A percentile compares a stretch with the other conserved stretches of the same genome.
Conservation (phyloP, 1,284 basidiomycete genomes). For the Trichosporon sp. region DNA sequence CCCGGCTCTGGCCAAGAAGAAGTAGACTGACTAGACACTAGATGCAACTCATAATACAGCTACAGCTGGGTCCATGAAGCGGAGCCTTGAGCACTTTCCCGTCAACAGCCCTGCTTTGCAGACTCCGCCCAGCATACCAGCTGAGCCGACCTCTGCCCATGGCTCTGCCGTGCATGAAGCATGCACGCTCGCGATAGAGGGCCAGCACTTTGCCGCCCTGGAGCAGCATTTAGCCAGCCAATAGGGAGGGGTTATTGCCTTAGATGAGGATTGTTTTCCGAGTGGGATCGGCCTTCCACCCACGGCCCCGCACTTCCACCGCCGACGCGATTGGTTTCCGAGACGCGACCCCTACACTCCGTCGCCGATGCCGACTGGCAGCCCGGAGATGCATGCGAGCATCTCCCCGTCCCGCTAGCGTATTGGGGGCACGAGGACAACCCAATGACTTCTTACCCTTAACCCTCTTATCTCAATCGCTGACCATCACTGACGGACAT, state of each 20-base stretch:
- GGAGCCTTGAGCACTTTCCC: no score
- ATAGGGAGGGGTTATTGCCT: background rate
- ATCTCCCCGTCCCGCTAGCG: no score
- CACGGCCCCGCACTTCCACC: background rate
- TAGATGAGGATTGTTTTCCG: background rate
- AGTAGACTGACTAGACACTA: constrained; percentile 2
- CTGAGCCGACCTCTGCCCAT: no score
- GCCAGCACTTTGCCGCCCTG: background rate
- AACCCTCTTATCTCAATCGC: no score
- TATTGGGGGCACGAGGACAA: no score
- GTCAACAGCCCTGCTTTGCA: no score
- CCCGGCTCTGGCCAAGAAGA: background rate
- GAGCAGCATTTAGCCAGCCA: background rate
- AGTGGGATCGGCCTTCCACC: background rate
- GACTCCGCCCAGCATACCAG: no score
- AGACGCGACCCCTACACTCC: background rate
- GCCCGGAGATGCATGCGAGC: background rate
- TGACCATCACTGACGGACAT: no score
- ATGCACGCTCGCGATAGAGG: background rate
- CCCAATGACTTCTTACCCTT: no score
- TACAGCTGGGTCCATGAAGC: no score
- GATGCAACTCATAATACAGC: background rate
- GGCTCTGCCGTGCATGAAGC: background rate
- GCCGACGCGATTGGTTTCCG: background rate
- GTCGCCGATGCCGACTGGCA: constrained; percentile 1